A percentile compares a stretch with the other conserved stretches of the same genome.
Evolutionary conservation across 495 filamentous ascomycete species (phyloP).

Genomic region (Choiromyces venosus): DNA sequence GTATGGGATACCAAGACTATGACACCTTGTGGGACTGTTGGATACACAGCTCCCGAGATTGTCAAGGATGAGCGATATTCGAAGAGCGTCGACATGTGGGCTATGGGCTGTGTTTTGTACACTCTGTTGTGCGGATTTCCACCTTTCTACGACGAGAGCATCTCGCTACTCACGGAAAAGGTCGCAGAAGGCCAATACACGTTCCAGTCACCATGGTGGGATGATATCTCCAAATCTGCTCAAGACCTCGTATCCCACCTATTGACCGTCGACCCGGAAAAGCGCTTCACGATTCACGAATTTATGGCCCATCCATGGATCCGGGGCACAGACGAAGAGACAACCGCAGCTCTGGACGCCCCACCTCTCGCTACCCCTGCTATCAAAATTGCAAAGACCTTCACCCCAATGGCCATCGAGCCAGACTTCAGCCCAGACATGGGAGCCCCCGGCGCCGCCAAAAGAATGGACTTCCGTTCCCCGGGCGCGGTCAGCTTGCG

Average conservation of each 20-base stretch:
- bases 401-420: constrained; percentile 44
- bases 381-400: constrained; percentile 47
- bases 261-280: constrained; percentile 84
- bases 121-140: constrained; percentile 95
- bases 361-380: constrained; percentile 70
- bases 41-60: constrained; percentile 98
- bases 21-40: constrained; percentile 96
- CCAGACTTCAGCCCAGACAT: constrained; percentile 47
- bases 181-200: constrained; percentile 95
- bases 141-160: constrained; percentile 97
- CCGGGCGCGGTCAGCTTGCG: constrained; percentile 91
- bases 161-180: constrained; percentile 94
- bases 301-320: constrained; percentile 94
- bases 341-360: constrained; percentile 66
- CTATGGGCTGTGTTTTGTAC: constrained; percentile 92
- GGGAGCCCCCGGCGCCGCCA: constrained; percentile 52
- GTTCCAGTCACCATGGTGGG: constrained; percentile 98
- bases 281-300: constrained; percentile 80
- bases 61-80: constrained; percentile 98
- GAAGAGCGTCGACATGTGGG: constrained; percentile 99
- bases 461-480: constrained; percentile 87
- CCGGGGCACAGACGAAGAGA: constrained; percentile 66
- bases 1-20: constrained; percentile 99
- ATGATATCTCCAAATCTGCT: constrained; percentile 92
- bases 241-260: constrained; percentile 93